These are phyloP conservation scores for Didymella sp. DNA, from an alignment of 2,329 filamentous ascomycete genomes.

Conservation along the genomic window DNA sequence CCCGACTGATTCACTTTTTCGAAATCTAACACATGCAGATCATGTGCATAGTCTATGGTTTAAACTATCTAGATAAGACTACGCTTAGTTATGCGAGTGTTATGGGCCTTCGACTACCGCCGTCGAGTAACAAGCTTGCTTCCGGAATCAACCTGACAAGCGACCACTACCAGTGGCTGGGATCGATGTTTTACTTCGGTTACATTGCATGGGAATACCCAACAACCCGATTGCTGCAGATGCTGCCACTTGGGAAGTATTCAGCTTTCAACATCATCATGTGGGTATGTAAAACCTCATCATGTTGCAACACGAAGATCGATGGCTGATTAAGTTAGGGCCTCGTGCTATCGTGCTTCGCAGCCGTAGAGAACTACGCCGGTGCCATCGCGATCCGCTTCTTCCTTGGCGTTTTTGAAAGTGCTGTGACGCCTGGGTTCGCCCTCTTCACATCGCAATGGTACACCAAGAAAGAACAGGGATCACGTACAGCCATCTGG, in stretches of 20 bases:
- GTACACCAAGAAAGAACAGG: slow-evolving; percentile 75
- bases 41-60: slow-evolving; percentile 64
- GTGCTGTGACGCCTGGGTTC: slow-evolving; percentile 73
- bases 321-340: slow-evolving; percentile 53
- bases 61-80: slow-evolving; percentile 65
- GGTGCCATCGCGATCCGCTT: slow-evolving; percentile 71
- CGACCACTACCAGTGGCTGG: slow-evolving; percentile 61
- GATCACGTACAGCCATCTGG: slow-evolving; percentile 68
- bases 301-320: neutral
- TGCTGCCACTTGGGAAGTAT: slow-evolving; percentile 70
- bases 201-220: slow-evolving; percentile 70
- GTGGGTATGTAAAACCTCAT: slow-evolving; percentile 20
- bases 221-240: slow-evolving; percentile 69
- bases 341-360: slow-evolving; percentile 66
- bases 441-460: slow-evolving; percentile 72
- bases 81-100: slow-evolving; percentile 61
- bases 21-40: slow-evolving; percentile 44
- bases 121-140: slow-evolving; percentile 35
- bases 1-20: neutral
- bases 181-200: slow-evolving; percentile 61
- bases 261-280: slow-evolving; percentile 39
- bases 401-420: slow-evolving; percentile 72
- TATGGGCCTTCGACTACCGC: slow-evolving; percentile 55
- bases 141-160: slow-evolving; percentile 57
- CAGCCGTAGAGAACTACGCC: slow-evolving; percentile 65